Conservation (phyloP, 352 stramenopile genomes). For the Phytophthora vignae region DNA sequence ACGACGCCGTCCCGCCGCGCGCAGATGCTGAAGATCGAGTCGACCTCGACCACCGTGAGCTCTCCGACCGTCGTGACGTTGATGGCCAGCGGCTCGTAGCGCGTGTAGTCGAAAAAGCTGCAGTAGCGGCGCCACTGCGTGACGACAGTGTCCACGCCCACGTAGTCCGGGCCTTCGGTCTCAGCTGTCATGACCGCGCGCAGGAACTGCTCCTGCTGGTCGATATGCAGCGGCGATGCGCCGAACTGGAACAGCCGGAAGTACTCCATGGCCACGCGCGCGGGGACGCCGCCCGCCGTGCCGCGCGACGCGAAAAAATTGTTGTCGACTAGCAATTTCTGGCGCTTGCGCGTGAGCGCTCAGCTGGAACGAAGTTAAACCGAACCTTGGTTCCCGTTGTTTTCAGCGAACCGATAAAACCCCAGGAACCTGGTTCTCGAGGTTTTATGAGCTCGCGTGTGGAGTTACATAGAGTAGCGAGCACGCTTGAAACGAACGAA, state of each 20-base stretch:
- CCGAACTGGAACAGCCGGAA: conserved; percentile 64
- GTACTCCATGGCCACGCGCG: conserved; percentile 57
- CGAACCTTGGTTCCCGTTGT: too few relatives aligned
- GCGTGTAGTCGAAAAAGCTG: conserved; percentile 52
- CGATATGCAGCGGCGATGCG: conserved; percentile 27
- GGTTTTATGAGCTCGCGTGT: too few relatives aligned
- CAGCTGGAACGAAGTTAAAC: too few relatives aligned
- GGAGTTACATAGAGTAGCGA: too few relatives aligned
- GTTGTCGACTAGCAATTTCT: conserved; percentile 40
- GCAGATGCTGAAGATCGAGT: conserved; percentile 47
- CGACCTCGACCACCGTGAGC: conserved; percentile 53
- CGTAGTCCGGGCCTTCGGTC: conserved; percentile 59
- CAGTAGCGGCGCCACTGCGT: conserved; percentile 64
- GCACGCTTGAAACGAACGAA: too few relatives aligned
- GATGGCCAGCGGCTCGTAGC: conserved; percentile 41
- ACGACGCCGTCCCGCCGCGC: conserved; percentile 52
- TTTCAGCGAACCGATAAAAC: too few relatives aligned
- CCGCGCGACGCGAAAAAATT: conserved; percentile 50
- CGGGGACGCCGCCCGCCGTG: conserved; percentile 36
- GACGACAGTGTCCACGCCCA: conserved; percentile 57
- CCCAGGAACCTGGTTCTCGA: too few relatives aligned
- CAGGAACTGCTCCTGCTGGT: conserved; percentile 62
- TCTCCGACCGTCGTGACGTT: conserved; percentile 46
- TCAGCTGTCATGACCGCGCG: conserved; percentile 54
- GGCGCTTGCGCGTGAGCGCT: conserved; percentile 35